Base-by-base conservation (phyloP, 331 rosid genomes). In the Malus hybrid region DNA sequence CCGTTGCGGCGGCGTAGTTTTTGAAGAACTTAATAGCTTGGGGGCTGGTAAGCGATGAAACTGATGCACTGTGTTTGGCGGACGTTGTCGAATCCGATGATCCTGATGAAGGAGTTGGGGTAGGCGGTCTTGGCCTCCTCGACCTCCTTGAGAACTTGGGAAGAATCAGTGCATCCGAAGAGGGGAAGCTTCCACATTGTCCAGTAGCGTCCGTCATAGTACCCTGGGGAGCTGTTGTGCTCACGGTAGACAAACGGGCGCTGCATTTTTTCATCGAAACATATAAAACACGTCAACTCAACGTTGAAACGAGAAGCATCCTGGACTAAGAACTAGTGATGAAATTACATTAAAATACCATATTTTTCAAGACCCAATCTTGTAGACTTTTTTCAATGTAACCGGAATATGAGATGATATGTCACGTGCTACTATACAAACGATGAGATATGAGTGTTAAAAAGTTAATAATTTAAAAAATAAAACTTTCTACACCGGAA, bases 191-290 rank as follows among this genome's bases (percentile, higher is more conserved):
- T 87, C 86, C 90, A 82, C 90, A 84, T 82, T 39, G 83, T 82
- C 88, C 90, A 87, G 83, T 75, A 84, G 1, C 87, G 66, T 1
- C 90, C 87, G 34, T 87, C 88, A 14, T 84, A 87, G 85, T 87
- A 84, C 28, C 88, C 88, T 3, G 86, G 89, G 24, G 96, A 88
- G 7, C 2, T 67, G 85, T 81, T 0, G 90, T 93, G 0, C 87
- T 87, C 91, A 80, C 99, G 95, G 91, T 85, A 57, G 12, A 86
- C 86, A 19, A 75, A 86, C 1, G 87, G 85, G 0, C 67, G 10
- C 93, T 88, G 73, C 80, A 78, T 1, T 48, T 63, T 65, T 69
- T 7, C 54, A 69, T n/a, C 48, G 14, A 57, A 10, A 11, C 39
- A 50, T 28, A 31, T 10, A 2, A 46, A 56, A 59, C 6, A 18